Evolutionary conservation across 495 filamentous ascomycete genomes (phyloP).

Genomic region (Podospora pseudoanserina): DNA sequence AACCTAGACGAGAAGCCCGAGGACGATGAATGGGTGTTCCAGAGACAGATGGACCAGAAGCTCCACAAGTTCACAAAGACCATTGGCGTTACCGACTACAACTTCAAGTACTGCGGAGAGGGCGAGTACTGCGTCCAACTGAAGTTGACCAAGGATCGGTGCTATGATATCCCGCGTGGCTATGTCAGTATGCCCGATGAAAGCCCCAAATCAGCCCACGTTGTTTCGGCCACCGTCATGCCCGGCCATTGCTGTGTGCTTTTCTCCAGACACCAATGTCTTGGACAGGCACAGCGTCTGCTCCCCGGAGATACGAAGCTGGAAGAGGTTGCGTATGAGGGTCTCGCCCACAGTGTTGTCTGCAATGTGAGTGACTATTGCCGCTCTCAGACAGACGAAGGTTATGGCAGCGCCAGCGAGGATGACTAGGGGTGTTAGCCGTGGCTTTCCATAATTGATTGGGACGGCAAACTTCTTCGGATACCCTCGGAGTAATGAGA

Average conservation of each 20-base stretch:
- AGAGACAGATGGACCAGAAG: neutral
- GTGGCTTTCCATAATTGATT: neutral
- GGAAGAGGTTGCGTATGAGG: neutral
- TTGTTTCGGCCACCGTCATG: neutral
- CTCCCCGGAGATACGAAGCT: neutral
- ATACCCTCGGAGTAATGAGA: neutral
- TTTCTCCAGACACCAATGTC: constrained; percentile 1
- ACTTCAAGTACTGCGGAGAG: neutral
- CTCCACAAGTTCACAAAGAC: neutral
- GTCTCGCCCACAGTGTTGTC: neutral
- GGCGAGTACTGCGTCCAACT: constrained; percentile 1
- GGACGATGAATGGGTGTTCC: neutral
- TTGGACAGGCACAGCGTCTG: neutral
- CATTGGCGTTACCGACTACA: neutral
- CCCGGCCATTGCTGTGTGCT: neutral
- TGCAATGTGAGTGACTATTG: neutral
- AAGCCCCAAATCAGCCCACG: neutral
- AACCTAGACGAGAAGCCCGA: neutral
- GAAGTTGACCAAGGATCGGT: neutral
- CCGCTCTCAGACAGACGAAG: neutral
- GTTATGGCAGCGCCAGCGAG: neutral
- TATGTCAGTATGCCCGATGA: neutral
- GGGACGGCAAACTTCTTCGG: neutral
- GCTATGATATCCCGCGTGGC: neutral
- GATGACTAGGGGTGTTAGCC: neutral